Base-by-base conservation (phyloP, 208 protist species). In the Porcisia deanei region DNA sequence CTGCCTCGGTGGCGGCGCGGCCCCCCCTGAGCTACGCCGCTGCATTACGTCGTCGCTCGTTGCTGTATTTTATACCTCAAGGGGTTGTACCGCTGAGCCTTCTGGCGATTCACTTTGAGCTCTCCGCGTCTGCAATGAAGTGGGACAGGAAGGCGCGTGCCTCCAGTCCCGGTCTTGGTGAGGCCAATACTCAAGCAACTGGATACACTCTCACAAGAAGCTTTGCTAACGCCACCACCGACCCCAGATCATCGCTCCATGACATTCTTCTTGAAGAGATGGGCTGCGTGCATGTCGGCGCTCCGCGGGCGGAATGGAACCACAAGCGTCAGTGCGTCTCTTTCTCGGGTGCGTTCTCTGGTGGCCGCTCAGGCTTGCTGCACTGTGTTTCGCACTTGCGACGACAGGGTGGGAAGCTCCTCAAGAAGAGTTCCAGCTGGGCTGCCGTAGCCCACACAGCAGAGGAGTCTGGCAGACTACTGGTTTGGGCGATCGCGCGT, bases 21-120 rank as follows among this genome's bases (percentile, higher is more conserved):
- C 39, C 41, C 18, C 77, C 82, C 6, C 49, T 80, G 30, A 72
- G 67, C 47, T 76, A 64, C 37, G 78, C 74, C 5, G 60, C 71
- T 39, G 74, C 82, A 25, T 30, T 79, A 47, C 87, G 85, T 14
- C 91, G 91, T 43, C 80, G 77, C 39, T 82, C 85, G 3, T 39
- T 93, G 14, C 73, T 93, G 18, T 91, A 78, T 71, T 95, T 93
- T 84, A 70, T 92, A 0, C 47, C 37, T 1, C 76, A 85, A 59
- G 66, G 90, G 57, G 74, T 85, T 9, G 79, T 84, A 2, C 75
- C 83, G 3, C 76, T 86, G 61, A 86, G 79, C 49, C 1, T 83
- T 37, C 71, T 79, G 4, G 34, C 37, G 49, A 52, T 72, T 2
- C 70, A 49, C 34, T 64, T 76, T 53, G 41, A 49, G 45, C 1